Evolutionary conservation across 2,329 filamentous ascomycete species (phyloP), one percentile per base, ranked within the genome.

Genomic region (Chalaropsis ovoidea): DNA sequence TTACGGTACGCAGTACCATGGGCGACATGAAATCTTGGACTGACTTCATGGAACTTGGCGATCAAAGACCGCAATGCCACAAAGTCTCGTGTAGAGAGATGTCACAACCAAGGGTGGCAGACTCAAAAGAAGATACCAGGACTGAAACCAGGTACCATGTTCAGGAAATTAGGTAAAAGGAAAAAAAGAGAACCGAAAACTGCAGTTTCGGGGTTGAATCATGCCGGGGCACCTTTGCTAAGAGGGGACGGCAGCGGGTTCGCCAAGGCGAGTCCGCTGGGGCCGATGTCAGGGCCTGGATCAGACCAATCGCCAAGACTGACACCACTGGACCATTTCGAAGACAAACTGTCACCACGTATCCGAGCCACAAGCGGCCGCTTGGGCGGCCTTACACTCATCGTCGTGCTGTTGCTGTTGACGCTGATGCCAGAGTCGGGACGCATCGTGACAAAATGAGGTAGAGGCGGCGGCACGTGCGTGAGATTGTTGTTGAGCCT

Each of bases 221-320:
- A 58, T 15, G 41, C 60, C 39, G 41, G 22, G 24, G 24, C 43
- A 7, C 60, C 60, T 47, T 43, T 62, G 22, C 54, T 39, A 5
- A 58, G n/a, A n/a, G 60, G 60, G 15, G 45, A 63, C 11, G 61
- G 47, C 43, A 47, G 27, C 27, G 27, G 42, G 27, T 27, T 39
- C 35, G 61, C 24, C 45, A 63, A 7, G 3, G 24, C 47, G 58
- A 70, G 72, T 6, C 60, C 60, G 2, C 71, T 75, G 0, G 77
- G 76, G 0, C 81, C 80, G 0, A 83, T 75, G 68, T 83, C 81
- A 1, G 81, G 81, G 0, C 81, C 81, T 0, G 81, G 81, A 65
- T 82, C 81, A 64, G 78, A 80, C 71, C 71, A 73, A 39, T 72
- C 71, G 2, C 70, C 80, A 77, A 83, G 35, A 71, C 76, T 80